Base-by-base conservation (phyloP, 192 early-diverging fungal species). In the Chytriomyces confervae region DNA sequence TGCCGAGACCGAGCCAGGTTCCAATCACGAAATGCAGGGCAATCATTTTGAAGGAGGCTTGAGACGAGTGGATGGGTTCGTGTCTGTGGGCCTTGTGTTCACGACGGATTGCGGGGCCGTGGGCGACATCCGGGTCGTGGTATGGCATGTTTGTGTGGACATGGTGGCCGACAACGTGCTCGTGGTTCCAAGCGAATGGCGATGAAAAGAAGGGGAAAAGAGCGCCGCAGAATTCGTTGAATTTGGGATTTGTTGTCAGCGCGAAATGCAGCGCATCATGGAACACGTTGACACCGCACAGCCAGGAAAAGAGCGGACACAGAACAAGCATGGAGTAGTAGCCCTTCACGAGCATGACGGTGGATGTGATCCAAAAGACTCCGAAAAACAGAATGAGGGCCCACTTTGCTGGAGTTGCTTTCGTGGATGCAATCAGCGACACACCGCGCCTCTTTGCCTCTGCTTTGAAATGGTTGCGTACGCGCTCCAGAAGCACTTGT, bases 81-180 rank as follows among this genome's bases (percentile, higher is more conserved):
- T 57, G 53, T 13, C 16, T 13, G 57, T 72, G 69, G 8, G 13
- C 69, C 9, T 20, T 43, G 69, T 72, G 69, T 50, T 72, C 69
- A 16, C 69, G 69, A 16, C 69, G 69, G 69, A 53, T 18, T 50
- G 50, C 69, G 24, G 50, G 24, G 20, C 69, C 69, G 44, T 72
- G 69, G 0, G 57, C 69, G 44, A 72, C 50, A 43, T 72, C 69
- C 4, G 69, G 69, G 57, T 72, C 69, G 24, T 36, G 69, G 57
- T 72, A 72, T 36, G n/a, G 9, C 18, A 72, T 10, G 44, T 72
- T 72, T 50, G 69, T 72, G 44, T 72, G 69, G 27, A 72, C 50
- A 49, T 72, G 69, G 69, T 72, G 69, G n/a, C 69, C 69, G 51
- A 72, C 45, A 24, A 72, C 48, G 51, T 72, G 69, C 53, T 57